Evolutionary conservation across 176 grass and related monocot genomes (phyloP).

Genomic region (Avena atlantica): DNA sequence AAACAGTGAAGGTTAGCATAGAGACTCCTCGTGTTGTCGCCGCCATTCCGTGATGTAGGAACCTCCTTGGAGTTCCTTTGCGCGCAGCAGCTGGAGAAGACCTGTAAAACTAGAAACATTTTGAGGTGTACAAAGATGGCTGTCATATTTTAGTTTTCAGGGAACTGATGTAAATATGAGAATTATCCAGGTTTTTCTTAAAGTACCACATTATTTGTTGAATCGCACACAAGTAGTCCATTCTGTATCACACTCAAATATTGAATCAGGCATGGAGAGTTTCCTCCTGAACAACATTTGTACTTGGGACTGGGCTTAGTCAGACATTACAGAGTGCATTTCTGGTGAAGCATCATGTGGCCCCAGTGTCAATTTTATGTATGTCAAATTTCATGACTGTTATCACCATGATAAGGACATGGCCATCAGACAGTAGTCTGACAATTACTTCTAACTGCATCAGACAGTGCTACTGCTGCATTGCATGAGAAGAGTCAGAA

Average conservation of each 20-base stretch:
- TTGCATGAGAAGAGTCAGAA: background rate
- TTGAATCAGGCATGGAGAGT: background rate
- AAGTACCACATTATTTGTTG: background rate
- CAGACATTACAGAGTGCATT: background rate
- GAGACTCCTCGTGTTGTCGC: slow-evolving; percentile 5
- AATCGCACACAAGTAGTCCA: background rate
- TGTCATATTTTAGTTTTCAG: slow-evolving; percentile 28
- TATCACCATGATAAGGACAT: background rate
- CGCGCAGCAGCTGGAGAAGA: background rate
- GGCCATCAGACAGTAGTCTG: background rate
- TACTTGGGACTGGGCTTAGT: slow-evolving; percentile 5
- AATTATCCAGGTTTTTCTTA: slow-evolving; percentile 35
- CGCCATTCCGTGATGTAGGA: slow-evolving; percentile 31
- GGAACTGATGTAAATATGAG: slow-evolving; percentile 52
- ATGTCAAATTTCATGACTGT: background rate
- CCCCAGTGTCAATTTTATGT: background rate
- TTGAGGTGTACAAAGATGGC: background rate
- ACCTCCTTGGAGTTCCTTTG: slow-evolving; percentile 20
- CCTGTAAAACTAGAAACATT: slow-evolving; percentile 38
- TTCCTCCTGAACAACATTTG: background rate
- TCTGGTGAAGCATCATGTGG: background rate
- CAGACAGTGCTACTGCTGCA: background rate
- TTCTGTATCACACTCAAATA: background rate
- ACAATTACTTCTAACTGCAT: background rate
- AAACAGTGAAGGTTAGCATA: slow-evolving; percentile 45